Conservation (phyloP, 2,329 filamentous ascomycete genomes). For the Fusarium continuum region DNA sequence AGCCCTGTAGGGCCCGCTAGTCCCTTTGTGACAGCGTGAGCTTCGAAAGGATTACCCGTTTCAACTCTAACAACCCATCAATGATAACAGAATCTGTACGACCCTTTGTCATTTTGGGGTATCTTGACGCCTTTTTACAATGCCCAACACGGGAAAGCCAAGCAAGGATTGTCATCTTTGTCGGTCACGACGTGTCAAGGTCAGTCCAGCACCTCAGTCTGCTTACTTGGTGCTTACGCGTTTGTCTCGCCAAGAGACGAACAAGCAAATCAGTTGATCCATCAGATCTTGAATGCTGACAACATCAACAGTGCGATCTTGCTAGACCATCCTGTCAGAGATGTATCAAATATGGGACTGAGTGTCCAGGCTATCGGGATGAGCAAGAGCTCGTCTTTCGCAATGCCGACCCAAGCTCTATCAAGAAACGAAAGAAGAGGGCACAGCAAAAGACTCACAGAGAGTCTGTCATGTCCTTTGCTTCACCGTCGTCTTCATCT, state of each 20-base stretch:
- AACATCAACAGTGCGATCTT: conserved; percentile 50
- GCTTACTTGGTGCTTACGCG: conserved; percentile 4
- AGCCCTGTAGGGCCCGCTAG: conserved; percentile 34
- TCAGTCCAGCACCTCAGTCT: conserved; percentile 33
- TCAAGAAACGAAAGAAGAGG: conserved; percentile 47
- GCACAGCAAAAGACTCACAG: conserved; percentile 14
- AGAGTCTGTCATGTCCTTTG: conserved; percentile 14
- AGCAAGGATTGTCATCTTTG: conserved; percentile 55
- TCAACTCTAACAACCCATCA: conserved; percentile 27
- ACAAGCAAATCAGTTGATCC: background rate
- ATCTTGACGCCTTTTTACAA: conserved; percentile 25
- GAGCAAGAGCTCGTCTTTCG: conserved; percentile 53
- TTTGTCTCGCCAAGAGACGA: conserved; percentile 9
- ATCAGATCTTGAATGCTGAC: conserved; percentile 13
- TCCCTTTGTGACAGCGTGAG: conserved; percentile 25
- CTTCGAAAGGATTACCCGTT: conserved; percentile 44
- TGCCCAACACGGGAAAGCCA: conserved; percentile 55
- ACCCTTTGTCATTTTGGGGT: background rate
- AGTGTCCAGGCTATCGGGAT: conserved; percentile 53
- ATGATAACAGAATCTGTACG: conserved; percentile 10
- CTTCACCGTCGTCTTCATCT: conserved; percentile 8
- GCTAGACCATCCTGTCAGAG: conserved; percentile 51
- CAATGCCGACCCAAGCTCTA: conserved; percentile 43
- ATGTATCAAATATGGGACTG: conserved; percentile 53
- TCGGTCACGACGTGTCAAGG: conserved; percentile 53